Conservation (phyloP, 2,329 filamentous ascomycete species). For the Aureobasidium lini region DNA sequence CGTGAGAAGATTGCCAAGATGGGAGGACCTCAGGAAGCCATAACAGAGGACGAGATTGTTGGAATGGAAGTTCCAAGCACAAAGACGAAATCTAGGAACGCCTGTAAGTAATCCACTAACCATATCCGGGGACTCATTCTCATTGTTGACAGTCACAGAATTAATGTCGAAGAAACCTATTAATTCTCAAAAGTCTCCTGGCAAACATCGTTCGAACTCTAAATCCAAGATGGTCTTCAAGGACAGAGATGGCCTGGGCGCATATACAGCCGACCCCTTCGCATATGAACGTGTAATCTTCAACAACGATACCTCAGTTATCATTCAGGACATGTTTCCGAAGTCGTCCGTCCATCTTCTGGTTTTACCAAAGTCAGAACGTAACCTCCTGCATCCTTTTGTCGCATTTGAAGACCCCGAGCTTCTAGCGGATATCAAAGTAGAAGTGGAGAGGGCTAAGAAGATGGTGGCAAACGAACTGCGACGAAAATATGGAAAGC, state of each 20-base stretch:
- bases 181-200: constrained; percentile 14
- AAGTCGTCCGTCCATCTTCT: constrained; percentile 82
- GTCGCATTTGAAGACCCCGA: constrained; percentile 62
- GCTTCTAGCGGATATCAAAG: constrained; percentile 59
- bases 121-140: neutral
- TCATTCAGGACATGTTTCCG: constrained; percentile 76
- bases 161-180: constrained; percentile 37
- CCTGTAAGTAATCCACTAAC: constrained; percentile 10
- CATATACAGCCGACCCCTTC: constrained; percentile 59
- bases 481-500: constrained; percentile 56
- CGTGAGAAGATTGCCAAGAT: neutral
- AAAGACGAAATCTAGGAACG: constrained; percentile 10
- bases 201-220: constrained; percentile 19
- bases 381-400: constrained; percentile 64
- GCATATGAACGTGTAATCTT: constrained; percentile 57
- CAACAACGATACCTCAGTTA: constrained; percentile 61
- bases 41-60: constrained; percentile 16
- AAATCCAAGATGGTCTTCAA: constrained; percentile 29
- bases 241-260: constrained; percentile 54
- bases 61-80: constrained; percentile 14
- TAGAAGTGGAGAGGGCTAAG: constrained; percentile 55
- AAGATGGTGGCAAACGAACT: constrained; percentile 67
- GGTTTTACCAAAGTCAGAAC: constrained; percentile 67
- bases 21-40: constrained; percentile 12
- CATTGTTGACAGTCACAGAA: constrained; percentile 34